Evolutionary conservation across 2,329 filamentous ascomycete species (phyloP).

Genomic region (Epichloe festucae): DNA sequence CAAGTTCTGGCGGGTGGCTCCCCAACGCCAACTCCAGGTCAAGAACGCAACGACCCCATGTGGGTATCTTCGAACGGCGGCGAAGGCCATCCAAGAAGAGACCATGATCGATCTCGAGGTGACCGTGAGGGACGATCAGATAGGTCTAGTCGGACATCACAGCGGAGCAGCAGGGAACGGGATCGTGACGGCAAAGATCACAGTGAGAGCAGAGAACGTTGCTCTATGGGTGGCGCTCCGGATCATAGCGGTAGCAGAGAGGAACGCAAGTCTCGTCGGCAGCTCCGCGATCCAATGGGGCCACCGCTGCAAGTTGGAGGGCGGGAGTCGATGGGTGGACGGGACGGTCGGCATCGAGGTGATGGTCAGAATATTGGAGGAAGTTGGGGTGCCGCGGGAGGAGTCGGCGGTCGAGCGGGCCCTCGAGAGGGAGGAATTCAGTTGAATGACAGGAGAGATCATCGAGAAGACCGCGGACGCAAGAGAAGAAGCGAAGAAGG

Average conservation of each 20-base stretch:
- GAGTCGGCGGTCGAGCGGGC: slow-evolving; percentile 15
- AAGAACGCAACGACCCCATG: slow-evolving; percentile 34
- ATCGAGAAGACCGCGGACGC: slow-evolving; percentile 23
- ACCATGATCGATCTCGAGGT: slow-evolving; percentile 31
- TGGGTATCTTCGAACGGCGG: slow-evolving; percentile 20
- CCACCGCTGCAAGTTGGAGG: slow-evolving; percentile 15
- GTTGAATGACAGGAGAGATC: slow-evolving; percentile 20
- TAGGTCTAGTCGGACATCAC: slow-evolving; percentile 26
- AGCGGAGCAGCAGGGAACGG: slow-evolving; percentile 38
- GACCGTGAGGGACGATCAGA: slow-evolving; percentile 30
- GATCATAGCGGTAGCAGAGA: slow-evolving; percentile 16
- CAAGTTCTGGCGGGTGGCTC: slow-evolving; percentile 44
- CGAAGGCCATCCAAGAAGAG: slow-evolving; percentile 15
- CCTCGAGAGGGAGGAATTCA: slow-evolving; percentile 19
- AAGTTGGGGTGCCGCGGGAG: slow-evolving; percentile 9
- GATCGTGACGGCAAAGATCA: slow-evolving; percentile 34
- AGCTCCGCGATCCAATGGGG: slow-evolving; percentile 17
- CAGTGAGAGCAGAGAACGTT: slow-evolving; percentile 32
- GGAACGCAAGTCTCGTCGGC: slow-evolving; percentile 22
- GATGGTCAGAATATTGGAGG: slow-evolving; percentile 12
- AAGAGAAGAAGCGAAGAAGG: slow-evolving; percentile 36
- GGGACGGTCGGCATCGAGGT: slow-evolving; percentile 21
- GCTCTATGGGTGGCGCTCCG: slow-evolving; percentile 20
- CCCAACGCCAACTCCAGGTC: slow-evolving; percentile 34
- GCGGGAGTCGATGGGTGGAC: slow-evolving; percentile 18